Percentiles rank a stretch among this genome's conserved stretches.
Evolutionary conservation across 768 basidiomycete species (phyloP).

Genomic region (Rhizopogon vinicolor): DNA sequence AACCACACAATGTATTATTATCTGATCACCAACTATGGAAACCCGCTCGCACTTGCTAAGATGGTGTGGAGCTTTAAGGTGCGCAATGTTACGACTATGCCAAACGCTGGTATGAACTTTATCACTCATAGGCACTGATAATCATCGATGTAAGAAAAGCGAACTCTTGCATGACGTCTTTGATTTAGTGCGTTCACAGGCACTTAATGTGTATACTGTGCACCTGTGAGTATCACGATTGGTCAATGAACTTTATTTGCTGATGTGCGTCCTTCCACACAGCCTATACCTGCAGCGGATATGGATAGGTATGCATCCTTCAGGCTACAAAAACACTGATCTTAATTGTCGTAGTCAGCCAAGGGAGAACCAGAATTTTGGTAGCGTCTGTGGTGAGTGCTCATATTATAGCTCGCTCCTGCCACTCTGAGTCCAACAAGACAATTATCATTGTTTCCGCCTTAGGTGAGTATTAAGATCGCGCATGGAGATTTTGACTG

Average conservation of each 20-base stretch:
- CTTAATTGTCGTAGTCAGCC: background rate
- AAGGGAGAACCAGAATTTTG: background rate
- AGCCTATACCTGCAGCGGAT: background rate
- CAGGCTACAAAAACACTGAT: background rate
- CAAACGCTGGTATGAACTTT: background rate
- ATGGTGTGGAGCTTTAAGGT: constrained; percentile 45
- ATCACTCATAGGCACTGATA: background rate
- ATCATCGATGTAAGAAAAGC: background rate
- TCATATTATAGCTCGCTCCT: background rate
- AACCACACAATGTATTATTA: constrained; percentile 57
- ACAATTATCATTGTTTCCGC: background rate
- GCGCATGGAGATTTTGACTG: background rate
- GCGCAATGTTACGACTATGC: background rate
- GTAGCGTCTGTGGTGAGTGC: background rate
- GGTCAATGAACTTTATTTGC: background rate
- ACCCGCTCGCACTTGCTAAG: constrained; percentile 35
- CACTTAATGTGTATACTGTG: background rate
- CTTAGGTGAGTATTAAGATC: background rate
- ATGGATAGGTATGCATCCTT: background rate
- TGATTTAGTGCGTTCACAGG: background rate
- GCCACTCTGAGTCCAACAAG: background rate
- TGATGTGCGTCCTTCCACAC: background rate
- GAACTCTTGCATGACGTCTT: background rate
- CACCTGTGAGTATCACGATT: background rate
- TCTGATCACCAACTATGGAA: constrained; percentile 50